phyloP scores from a whole-genome alignment of 2,329 filamentous ascomycete genomes.

The Fusarium fujikuroi region DNA sequence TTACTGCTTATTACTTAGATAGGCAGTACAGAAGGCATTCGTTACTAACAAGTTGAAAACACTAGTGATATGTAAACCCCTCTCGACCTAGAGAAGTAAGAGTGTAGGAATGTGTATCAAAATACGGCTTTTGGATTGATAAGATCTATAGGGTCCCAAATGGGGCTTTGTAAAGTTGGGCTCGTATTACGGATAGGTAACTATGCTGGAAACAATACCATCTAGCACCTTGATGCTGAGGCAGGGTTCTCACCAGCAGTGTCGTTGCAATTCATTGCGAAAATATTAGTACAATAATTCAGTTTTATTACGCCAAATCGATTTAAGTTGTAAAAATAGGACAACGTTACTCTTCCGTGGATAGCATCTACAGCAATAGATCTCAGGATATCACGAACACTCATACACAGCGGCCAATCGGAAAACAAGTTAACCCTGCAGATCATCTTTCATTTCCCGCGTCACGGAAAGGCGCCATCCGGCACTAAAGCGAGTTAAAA shows the following conservation, averaged over 20 bases:
- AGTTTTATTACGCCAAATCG: not conserved
- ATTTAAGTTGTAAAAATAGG: not conserved
- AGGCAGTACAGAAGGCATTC: not conserved
- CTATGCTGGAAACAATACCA: too few relatives aligned
- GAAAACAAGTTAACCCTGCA: conserved; percentile 11
- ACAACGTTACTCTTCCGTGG: not conserved
- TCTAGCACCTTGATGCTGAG: not conserved
- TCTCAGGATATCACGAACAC: conserved; percentile 24
- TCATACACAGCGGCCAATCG: conserved; percentile 14
- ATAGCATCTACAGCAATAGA: not conserved
- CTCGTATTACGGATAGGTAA: not conserved
- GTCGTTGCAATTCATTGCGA: not conserved
- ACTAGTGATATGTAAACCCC: not conserved
- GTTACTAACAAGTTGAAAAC: not conserved
- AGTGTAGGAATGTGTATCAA: not conserved
- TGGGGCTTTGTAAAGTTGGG: not conserved
- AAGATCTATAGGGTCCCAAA: not conserved
- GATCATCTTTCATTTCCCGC: conserved; percentile 16
- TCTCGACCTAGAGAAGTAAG: not conserved
- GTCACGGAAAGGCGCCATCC: not conserved
- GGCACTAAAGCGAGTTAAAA: conserved; percentile 4
- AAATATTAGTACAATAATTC: not conserved
- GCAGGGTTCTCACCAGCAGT: not conserved
- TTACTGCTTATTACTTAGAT: too few relatives aligned
- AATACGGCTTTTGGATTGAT: not conserved